Base-by-base conservation (phyloP, 441 rosid species). In the Hura crepitans region DNA sequence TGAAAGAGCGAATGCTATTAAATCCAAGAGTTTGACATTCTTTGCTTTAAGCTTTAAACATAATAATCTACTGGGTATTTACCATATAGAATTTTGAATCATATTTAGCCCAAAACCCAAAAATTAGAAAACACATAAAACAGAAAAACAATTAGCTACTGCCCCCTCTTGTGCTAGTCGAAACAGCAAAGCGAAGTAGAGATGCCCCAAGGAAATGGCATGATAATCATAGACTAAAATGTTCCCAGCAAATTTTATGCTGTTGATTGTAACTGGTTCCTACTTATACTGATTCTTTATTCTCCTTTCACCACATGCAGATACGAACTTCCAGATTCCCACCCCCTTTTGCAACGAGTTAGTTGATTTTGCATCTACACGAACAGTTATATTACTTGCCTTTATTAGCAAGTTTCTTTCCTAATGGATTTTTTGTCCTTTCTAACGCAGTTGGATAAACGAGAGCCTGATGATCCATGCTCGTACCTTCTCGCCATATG, bases 401-500 rank as follows among this genome's bases (percentile, higher is more conserved):
- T 11, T 60, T 35, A 68, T 49, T 57, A 20, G 69, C 60, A 43
- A 60, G 63, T 62, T 49, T 71, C 23, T 46, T 68, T 47, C 46
- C 23, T 62, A 31, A 67, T 50, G n/a, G 31, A 39, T 28, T 37
- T 6, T 37, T 0, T 42, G 35, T 62, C 68, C 70, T 51, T 68
- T 77, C 22, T 68, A 63, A 55, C 69, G 70, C 85, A 96, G 99
- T 76, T 96, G 92, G 91, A 89, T 39, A 84, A 62, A 72, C 82
- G 97, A 79, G 97, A 96, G 73, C 84, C 81, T 51, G 98, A 91
- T 85, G 99, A 96, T 68, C 98, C 96, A 66, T 87, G 94, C 75
- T 91, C 97, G 53, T 96, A 93, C 75, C 98, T 96, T 66, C 85
- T 96, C 35, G 97, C 96, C 43, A 90, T 95, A 72, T 95, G 99